Conservation (phyloP, 106 monocot genomes). For the Hemerocallis citrina region DNA sequence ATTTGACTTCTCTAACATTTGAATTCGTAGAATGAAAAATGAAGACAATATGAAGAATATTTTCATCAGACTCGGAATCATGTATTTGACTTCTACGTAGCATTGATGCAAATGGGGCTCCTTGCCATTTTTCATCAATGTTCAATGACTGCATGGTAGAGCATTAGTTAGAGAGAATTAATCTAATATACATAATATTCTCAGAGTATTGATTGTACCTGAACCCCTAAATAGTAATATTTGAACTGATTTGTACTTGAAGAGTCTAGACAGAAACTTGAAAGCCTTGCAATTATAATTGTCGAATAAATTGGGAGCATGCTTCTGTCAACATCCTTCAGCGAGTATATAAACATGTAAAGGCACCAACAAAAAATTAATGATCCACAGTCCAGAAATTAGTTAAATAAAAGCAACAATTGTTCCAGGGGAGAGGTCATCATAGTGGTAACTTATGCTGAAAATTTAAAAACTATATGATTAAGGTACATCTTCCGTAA, state of each 20-base stretch:
- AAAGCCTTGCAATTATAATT: constrained; percentile 45
- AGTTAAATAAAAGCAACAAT: no score
- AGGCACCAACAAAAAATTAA: not conserved
- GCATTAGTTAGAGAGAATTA: not conserved
- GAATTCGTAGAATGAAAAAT: constrained; percentile 36
- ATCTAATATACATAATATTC: constrained; percentile 1
- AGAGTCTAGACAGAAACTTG: constrained; percentile 42
- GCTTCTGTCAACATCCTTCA: constrained; percentile 21
- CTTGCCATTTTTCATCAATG: constrained; percentile 89
- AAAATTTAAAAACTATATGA: no score
- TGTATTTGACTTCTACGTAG: constrained; percentile 47
- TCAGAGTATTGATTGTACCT: constrained; percentile 29
- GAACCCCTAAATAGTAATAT: constrained; percentile 33
- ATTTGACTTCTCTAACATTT: constrained; percentile 60
- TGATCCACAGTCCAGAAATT: not conserved
- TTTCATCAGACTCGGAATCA: constrained; percentile 33
- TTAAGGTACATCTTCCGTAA: no score
- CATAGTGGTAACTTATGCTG: no score
- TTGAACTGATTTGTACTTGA: constrained; percentile 31
- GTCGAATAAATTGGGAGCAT: constrained; percentile 20
- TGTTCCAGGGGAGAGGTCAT: no score
- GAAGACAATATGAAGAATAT: constrained; percentile 42
- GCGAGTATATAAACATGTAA: not conserved
- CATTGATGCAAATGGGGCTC: constrained; percentile 84
- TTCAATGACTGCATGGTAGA: constrained; percentile 48